Percentiles rank a stretch among this genome's conserved stretches.
phyloP scores from a whole-genome alignment of 2,329 filamentous ascomycete genomes.

The Venturia carpophila region DNA sequence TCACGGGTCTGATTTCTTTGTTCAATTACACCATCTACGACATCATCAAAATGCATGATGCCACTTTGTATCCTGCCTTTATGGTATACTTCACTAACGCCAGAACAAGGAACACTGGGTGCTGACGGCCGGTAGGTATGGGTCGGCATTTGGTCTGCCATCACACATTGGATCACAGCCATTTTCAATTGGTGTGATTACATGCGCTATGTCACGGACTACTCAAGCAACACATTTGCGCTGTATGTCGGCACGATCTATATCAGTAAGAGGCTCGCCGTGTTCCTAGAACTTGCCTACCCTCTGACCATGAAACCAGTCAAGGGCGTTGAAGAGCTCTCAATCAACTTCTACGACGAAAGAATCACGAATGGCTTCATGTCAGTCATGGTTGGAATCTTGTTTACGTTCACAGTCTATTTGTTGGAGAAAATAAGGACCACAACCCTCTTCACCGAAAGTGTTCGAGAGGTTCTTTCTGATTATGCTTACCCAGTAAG shows the following conservation, averaged over 20 bases:
- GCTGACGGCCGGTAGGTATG: constrained; percentile 27
- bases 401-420: constrained; percentile 46
- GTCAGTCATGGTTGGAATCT: constrained; percentile 43
- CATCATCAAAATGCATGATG: constrained; percentile 69
- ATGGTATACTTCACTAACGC: constrained; percentile 35
- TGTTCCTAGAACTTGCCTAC: constrained; percentile 57
- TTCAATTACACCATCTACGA: constrained; percentile 94
- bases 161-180: constrained; percentile 79
- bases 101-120: too few species aligned
- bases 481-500: constrained; percentile 18
- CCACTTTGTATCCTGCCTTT: constrained; percentile 59
- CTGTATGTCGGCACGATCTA: constrained; percentile 93
- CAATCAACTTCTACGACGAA: constrained; percentile 41
- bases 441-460: constrained; percentile 12
- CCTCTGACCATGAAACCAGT: constrained; percentile 46
- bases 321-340: constrained; percentile 50
- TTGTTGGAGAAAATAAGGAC: constrained; percentile 39
- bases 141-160: constrained; percentile 69
- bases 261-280: constrained; percentile 73
- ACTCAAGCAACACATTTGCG: constrained; percentile 88
- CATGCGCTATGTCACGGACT: constrained; percentile 81
- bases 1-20: constrained; percentile 85
- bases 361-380: constrained; percentile 40
- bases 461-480: constrained; percentile 12
- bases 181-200: constrained; percentile 81